Evolutionary conservation across 768 basidiomycete species (phyloP).

Genomic region (Kondoa subrosea): DNA sequence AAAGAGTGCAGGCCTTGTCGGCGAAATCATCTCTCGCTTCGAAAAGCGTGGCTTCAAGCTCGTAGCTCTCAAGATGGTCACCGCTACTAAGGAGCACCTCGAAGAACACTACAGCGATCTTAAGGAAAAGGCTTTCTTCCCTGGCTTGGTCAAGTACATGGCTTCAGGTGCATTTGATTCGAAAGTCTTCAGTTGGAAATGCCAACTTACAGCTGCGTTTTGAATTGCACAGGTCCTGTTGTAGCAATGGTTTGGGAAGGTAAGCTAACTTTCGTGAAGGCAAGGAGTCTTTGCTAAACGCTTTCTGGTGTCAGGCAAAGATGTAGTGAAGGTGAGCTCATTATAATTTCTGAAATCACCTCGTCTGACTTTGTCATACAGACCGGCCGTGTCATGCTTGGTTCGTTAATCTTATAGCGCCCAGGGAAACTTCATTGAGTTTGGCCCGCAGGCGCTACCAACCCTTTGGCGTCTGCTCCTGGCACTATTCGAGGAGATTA

Average conservation of each 20-base stretch:
- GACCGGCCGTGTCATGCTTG: conserved; percentile 27
- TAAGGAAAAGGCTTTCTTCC: conserved; percentile 87
- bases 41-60: conserved; percentile 98
- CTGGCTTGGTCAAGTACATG: conserved; percentile 91
- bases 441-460: conserved; percentile 64
- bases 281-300: not conserved
- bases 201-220: not conserved
- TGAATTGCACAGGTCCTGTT: conserved; percentile 53
- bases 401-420: conserved; percentile 4
- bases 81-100: conserved; percentile 64
- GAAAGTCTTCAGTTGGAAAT: not conserved
- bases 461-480: conserved; percentile 74
- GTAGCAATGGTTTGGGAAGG: conserved; percentile 94
- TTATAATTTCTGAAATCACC: not conserved
- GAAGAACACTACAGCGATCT: conserved; percentile 97
- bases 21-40: conserved; percentile 87
- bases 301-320: not conserved
- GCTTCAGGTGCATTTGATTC: conserved; percentile 36
- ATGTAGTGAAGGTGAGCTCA: no score
- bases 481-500: conserved; percentile 40
- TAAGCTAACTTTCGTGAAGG: conserved; percentile 18
- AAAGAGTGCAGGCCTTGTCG: conserved; percentile 45
- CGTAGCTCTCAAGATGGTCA: conserved; percentile 77
- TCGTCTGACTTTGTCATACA: conserved; percentile 38
- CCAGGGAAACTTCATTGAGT: not conserved